Conservation (phyloP, 1,139 yeast genomes). For the Pichiaceae sp. region DNA sequence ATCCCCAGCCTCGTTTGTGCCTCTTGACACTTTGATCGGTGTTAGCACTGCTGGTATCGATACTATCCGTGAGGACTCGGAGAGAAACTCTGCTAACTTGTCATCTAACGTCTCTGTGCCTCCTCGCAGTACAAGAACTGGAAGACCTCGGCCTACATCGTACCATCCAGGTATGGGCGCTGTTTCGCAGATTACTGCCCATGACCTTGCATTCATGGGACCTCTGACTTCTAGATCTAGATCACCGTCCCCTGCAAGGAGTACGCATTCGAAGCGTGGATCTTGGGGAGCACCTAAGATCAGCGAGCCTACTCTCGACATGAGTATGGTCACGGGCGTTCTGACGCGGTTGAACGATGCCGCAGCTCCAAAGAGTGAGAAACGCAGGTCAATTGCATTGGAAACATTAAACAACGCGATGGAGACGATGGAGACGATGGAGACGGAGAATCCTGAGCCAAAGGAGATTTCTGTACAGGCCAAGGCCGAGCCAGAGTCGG, state of each 20-base stretch:
- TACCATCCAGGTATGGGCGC: background rate
- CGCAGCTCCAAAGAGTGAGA: conserved; percentile 2
- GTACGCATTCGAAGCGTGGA: conserved; percentile 4
- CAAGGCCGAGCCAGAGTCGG: conserved; percentile 1
- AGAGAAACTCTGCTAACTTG: conserved; percentile 14
- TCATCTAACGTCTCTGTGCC: conserved; percentile 31
- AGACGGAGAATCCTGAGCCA: background rate
- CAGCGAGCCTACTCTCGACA: conserved; percentile 22
- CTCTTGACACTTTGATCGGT: conserved; percentile 10
- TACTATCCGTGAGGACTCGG: conserved; percentile 8
- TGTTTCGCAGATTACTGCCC: conserved; percentile 4
- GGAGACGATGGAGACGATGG: conserved; percentile 2
- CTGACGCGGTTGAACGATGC: conserved; percentile 12
- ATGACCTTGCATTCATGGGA: conserved; percentile 3
- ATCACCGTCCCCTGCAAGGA: conserved; percentile 8
- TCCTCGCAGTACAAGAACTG: conserved; percentile 77
- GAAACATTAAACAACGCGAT: conserved; percentile 9
- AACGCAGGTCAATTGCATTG: conserved; percentile 7
- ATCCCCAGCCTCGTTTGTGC: conserved; percentile 13
- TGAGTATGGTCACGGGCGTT: conserved; percentile 21
- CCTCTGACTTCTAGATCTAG: conserved; percentile 10
- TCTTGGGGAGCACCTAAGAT: conserved; percentile 20
- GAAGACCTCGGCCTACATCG: conserved; percentile 24
- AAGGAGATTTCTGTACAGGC: background rate
- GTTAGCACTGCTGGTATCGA: conserved; percentile 5